Conservation (phyloP, 1,284 basidiomycete species). For the Mycosarcoma maydis region DNA sequence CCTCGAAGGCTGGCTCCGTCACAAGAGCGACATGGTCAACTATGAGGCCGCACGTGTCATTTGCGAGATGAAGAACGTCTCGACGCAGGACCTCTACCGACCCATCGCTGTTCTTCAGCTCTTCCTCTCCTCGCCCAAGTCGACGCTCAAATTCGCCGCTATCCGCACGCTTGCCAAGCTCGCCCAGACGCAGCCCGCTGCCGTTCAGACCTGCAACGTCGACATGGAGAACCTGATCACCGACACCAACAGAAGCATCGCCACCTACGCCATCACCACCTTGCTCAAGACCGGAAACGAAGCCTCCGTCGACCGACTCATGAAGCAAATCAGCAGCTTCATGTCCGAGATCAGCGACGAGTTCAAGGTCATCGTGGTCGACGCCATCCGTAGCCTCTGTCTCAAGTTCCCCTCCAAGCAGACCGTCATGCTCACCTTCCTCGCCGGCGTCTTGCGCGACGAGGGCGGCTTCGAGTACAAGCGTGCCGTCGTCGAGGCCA, state of each 20-base stretch:
- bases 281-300: slow-evolving; percentile 99
- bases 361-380: slow-evolving; percentile 99
- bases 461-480: slow-evolving; percentile 99
- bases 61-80: slow-evolving; percentile 90
- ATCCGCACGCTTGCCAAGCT: slow-evolving; percentile 88
- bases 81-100: slow-evolving; percentile 80
- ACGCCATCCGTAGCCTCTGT: slow-evolving; percentile 96
- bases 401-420: slow-evolving; percentile 99
- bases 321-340: slow-evolving; percentile 99
- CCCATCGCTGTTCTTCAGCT: slow-evolving; percentile 73
- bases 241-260: slow-evolving; percentile 93
- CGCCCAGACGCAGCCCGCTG: slow-evolving; percentile 81
- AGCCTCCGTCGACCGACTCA: slow-evolving; percentile 95
- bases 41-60: slow-evolving; percentile 97
- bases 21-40: slow-evolving; percentile 99
- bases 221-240: slow-evolving; percentile 98
- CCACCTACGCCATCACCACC: slow-evolving; percentile 98
- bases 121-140: slow-evolving; percentile 64
- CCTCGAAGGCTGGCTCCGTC: slow-evolving; percentile 92
- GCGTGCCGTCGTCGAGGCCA: slow-evolving; percentile 97
- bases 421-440: slow-evolving; percentile 73
- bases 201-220: slow-evolving; percentile 92
- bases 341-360: slow-evolving; percentile 99
- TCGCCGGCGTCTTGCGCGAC: slow-evolving; percentile 65
- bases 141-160: slow-evolving; percentile 93